Base-by-base conservation (phyloP, 2,329 filamentous ascomycete species). In the Pyrenophora teres region DNA sequence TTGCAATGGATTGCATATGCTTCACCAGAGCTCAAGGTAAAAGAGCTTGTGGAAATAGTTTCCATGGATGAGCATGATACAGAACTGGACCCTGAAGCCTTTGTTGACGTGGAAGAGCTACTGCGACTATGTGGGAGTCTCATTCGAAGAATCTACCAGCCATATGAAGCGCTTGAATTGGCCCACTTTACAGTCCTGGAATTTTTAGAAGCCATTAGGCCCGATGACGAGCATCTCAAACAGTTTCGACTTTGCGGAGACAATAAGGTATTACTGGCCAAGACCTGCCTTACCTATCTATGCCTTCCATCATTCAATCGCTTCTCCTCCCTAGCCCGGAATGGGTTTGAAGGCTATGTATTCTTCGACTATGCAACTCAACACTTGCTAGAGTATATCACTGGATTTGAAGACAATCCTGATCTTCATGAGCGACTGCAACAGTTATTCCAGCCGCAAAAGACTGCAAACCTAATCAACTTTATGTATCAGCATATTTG, bases 181-280 rank as follows among this genome's bases (percentile, higher is more conserved):
- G 47, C 52, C 19, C 55, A 58, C 33, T 58, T 58, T 36, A 52
- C 52, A 16, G 55, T 58, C 3, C 41, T 52, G 33, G 52, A 56
- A 18, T 56, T 37, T 36, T 23, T 56, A 4, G 13, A 46, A 30
- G 15, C 27, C 3, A 27, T 46, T 2, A 13, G 6, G 3, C 6
- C 25, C 2, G 35, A 25, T 6, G 15, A 41, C 8, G 9, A 13
- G 4, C 8, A 31, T 3, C 32, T 50, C 3, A 32, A 25, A 2
- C 27, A 37, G 27, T 50, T 42, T 38, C 31, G 31, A 15, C 16
- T 42, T 30, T 18, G 7, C 5, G 15, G 4, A 9, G 9, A 18
- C 15, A 9, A n/a, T 21, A 30, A 43, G 13, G 15, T 21, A n/a
- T 9, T 19, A 4, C 21, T 43, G n/a, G 46, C 46, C 4, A 42